phyloP scores from a whole-genome alignment of 179 eudicot species.

The Sideroxylon spinosum region DNA sequence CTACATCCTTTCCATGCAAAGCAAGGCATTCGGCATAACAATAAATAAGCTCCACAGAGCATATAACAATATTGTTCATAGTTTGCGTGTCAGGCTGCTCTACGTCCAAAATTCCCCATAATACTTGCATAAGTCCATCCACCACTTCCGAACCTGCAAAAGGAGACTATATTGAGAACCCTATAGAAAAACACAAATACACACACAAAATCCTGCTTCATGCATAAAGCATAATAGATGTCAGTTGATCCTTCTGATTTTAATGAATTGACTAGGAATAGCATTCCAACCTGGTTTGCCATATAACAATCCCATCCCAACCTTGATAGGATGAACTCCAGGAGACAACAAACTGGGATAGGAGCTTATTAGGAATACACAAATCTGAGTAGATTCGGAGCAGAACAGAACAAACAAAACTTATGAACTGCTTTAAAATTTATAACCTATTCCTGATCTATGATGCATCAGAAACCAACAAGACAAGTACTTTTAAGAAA shows the following conservation, averaged over 20 bases:
- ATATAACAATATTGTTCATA: constrained; percentile 87
- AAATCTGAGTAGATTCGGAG: background rate
- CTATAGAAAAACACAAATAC: background rate
- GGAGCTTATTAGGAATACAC: background rate
- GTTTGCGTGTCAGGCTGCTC: constrained; percentile 97
- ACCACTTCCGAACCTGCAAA: constrained; percentile 81
- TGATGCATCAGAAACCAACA: background rate
- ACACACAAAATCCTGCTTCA: background rate
- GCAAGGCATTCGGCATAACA: constrained; percentile 98
- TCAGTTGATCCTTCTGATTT: background rate
- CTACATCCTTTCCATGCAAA: constrained; percentile 65
- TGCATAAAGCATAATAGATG: background rate
- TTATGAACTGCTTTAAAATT: background rate
- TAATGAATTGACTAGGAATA: background rate
- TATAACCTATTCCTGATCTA: background rate
- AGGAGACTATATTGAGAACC: constrained; percentile 8
- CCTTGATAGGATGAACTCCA: background rate
- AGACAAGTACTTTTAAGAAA: background rate
- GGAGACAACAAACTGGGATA: background rate
- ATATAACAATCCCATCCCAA: background rate
- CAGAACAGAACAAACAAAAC: background rate
- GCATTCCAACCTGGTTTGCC: constrained; percentile 10
- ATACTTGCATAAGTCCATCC: constrained; percentile 95
- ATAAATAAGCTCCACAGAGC: constrained; percentile 93
- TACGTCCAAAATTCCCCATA: constrained; percentile 96